Base-by-base conservation (phyloP, 169 alveolate genomes). In the Perkinsus marinus region DNA sequence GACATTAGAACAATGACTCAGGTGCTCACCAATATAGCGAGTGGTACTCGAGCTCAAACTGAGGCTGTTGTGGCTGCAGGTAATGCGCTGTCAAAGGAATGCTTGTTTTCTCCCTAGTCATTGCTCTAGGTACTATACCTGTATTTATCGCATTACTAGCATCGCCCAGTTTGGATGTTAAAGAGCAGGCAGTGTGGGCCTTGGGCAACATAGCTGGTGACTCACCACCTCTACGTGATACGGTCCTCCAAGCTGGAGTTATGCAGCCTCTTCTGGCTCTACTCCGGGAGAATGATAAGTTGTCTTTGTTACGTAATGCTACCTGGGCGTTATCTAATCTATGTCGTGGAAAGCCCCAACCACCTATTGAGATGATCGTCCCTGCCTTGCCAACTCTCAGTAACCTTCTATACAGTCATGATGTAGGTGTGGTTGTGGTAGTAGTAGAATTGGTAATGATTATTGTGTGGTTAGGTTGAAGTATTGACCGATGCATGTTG, bases 171-270 rank as follows among this genome's bases (percentile, higher is more conserved):
- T 97, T 96, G 47, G 99, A 98, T 91, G 99, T 98, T 19, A 95
- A 97, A 79, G 99, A 98, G 93, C 99, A 98, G 95, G 99, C 99
- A 37, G 97, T 98, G 41, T 98, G 99, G 99, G 99, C 99, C 0
- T 93, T 98, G 68, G 99, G 99, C n/a, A 98, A 98, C 96, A 98
- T 98, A 92, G 99, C 99, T 38, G 99, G 99, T 22, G 99, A 98
- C 92, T 96, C 98, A 39, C 98, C 98, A 43, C 96, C 97, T 92
- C 97, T 98, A 90, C 95, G 99, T 68, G 98, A 98, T 90, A n/a
- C 90, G 9, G 92, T 38, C 38, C 38, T 37, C 68, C 91, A 30
- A 36, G 96, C 94, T 68, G 98, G 98, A 26, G 98, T 97, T 36
- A 96, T 97, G 92, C 94, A 94, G 92, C 98, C 97, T 34, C 94